A percentile compares a stretch with the other conserved stretches of the same genome.
Conservation (phyloP, 345 rosid genomes). For the Populus pruinosa region DNA sequence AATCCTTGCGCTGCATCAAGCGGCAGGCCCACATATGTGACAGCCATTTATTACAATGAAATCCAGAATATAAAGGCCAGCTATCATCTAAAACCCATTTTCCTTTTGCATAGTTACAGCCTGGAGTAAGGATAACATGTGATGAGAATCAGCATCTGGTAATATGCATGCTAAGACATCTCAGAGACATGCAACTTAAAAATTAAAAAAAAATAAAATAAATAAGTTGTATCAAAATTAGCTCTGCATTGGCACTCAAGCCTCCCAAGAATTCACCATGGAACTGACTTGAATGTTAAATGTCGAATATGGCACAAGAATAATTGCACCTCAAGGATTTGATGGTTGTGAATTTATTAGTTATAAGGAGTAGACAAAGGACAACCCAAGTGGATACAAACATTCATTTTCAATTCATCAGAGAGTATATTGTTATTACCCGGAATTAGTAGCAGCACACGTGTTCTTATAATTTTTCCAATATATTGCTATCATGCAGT, state of each 20-base stretch:
- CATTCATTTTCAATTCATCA: background rate
- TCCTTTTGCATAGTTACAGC: conserved; percentile 79
- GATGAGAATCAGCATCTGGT: conserved; percentile 9
- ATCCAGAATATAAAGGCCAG: conserved; percentile 76
- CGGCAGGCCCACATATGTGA: conserved; percentile 94
- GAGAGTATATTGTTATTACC: background rate
- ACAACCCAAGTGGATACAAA: background rate
- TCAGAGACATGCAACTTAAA: background rate
- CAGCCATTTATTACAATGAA: conserved; percentile 81
- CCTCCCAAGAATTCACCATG: too few species aligned
- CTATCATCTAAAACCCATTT: conserved; percentile 82
- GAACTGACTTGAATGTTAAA: background rate
- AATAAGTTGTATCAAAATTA: too few species aligned
- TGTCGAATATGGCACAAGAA: background rate
- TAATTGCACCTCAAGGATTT: background rate
- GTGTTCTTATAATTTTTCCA: too few species aligned
- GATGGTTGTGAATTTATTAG: background rate
- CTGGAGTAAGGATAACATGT: conserved; percentile 29
- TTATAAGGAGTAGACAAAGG: background rate
- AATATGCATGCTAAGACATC: background rate
- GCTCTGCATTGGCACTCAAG: too few species aligned
- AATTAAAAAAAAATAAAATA: too few species aligned
- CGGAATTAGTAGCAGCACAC: too few species aligned
- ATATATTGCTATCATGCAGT: too few species aligned
- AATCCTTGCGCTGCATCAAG: conserved; percentile 80